Base-by-base conservation (phyloP, 2,329 filamentous ascomycete genomes). In the Fonsecaea multimorphosa region DNA sequence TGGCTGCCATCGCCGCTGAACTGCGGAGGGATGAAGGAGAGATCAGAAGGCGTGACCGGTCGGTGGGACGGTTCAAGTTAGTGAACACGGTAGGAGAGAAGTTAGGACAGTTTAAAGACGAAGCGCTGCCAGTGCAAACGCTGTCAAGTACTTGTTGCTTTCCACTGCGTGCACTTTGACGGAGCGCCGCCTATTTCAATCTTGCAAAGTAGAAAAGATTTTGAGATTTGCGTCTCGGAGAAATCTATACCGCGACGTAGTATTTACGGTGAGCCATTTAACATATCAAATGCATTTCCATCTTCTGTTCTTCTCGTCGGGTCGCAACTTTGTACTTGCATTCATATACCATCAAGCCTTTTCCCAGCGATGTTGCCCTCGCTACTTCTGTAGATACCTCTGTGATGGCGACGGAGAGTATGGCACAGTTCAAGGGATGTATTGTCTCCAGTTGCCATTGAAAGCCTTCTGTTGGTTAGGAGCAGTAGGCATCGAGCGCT, bases 1-100 rank as follows among this genome's bases (percentile, higher is more conserved):
- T 72, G 52, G 62, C 62, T 61, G 70, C 70, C 70, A 72, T 72
- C n/a, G 51, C 58, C 44, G 31, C 31, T 52, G 14, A 12, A n/a
- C 19, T 29, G 46, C n/a, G 32, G 44, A 36, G 29, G 44, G 3
- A 12, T 12, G 11, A 36, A 2, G 11, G 6, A 60, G 32, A 60
- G n/a, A 54, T 32, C 29, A 8, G n/a, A 53, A 12, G 52, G 27
- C 52, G 31, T 27, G 22, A 54, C 44, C 11, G 11, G 22, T 49
- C 19, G 1, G 19, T 24, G 19, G 44, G 1, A 22, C 11, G 44
- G 19, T n/a, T n/a, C n/a, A n/a, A n/a, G n/a, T 11, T 7, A 11
- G 40, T 8, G 19, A 46, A 8, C 12, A 11, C 4, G n/a, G 40
- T 12, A 4, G 5, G 44, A 49, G 44, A 49, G 8, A 6, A 24